Base-by-base conservation (phyloP, 352 stramenopile species). In the Phytopythium aichiense region DNA sequence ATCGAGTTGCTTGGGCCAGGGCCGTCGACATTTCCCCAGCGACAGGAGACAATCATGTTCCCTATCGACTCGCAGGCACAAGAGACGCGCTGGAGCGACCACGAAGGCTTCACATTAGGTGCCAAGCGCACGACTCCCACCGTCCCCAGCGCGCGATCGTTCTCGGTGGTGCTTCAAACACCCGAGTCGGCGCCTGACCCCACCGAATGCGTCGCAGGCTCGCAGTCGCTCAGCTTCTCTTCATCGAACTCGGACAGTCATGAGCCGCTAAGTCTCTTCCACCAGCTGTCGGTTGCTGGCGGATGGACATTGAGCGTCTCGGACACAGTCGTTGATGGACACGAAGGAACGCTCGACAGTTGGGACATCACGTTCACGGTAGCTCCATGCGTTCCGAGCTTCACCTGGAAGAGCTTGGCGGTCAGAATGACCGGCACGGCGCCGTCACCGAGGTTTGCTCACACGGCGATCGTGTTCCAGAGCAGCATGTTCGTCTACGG, bases 401-500 rank as follows among this genome's bases (percentile, higher is more conserved):
- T 83, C 60, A 74, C 65, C 12, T 92, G 83, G 83, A 77, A 60
- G 0, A 69, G 81, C 58, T 58, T 91, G 9, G 67, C 67, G 0
- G 25, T 52, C n/a, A 51, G 67, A 2, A 57, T 68, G 1, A 75
- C 60, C 16, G 84, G 81, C 7, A 66, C 63, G 23, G 63, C 67
- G 15, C 84, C 84, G 23, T 68, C 68, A 3, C 54, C 79, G 31
- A 74, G 84, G 9, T 91, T 80, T 20, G 71, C 87, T 30, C 84
- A 93, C 67, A 72, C 81, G 1, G 74, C 74, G 31, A 64, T 93
- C 56, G 77, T 83, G 25, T 77, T 74, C 52, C 61, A 79, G 25
- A 84, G 46, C 61, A 83, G 71, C 30, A 81, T 93, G 74, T 93
- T 93, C 59, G 64, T 91, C n/a, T 87, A 72, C 28, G 84, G 81